Percentiles rank a stretch among this genome's conserved stretches.
Conservation (phyloP, 1,284 basidiomycete species). For the Trichosporon sp. region DNA sequence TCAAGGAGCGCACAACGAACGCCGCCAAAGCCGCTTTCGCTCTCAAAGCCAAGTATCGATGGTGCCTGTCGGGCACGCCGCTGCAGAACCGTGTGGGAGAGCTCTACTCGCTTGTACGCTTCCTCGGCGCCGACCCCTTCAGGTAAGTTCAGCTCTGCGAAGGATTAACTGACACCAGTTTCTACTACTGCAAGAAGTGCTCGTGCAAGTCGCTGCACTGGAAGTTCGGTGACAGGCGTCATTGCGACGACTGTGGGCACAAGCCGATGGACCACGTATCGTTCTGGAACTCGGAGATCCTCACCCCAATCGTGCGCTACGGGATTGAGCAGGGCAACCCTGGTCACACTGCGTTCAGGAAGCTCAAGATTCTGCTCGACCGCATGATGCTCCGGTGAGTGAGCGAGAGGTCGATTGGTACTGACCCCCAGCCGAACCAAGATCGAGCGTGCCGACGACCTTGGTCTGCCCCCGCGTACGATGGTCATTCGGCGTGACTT, state of each 20-base stretch:
- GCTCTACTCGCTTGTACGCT: conserved; percentile 86
- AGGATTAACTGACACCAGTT: conserved; percentile 43
- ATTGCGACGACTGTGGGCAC: conserved; percentile 88
- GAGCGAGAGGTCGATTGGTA: accelerated
- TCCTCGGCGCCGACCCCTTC: conserved; percentile 86
- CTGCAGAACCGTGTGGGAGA: conserved; percentile 96
- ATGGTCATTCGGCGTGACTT: conserved; percentile 85
- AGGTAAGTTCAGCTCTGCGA: conserved; percentile 26
- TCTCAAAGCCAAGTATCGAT: conserved; percentile 72
- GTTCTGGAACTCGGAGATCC: conserved; percentile 57
- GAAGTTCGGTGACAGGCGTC: conserved; percentile 71
- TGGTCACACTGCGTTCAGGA: conserved; percentile 79
- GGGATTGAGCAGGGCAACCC: conserved; percentile 60
- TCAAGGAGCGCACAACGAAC: conserved; percentile 90
- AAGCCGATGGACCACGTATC: conserved; percentile 87
- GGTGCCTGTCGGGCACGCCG: conserved; percentile 99
- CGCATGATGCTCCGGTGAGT: conserved; percentile 83
- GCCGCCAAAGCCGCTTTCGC: conserved; percentile 96
- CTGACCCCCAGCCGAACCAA: conserved; percentile 49
- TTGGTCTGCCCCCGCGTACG: conserved; percentile 91
- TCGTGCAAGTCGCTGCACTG: conserved; percentile 57
- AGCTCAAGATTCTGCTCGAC: conserved; percentile 80
- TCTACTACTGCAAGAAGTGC: conserved; percentile 78
- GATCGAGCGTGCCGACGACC: conserved; percentile 93
- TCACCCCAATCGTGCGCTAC: conserved; percentile 85